Base-by-base conservation (phyloP, 352 stramenopile species). In the Globisporangium viniferum region DNA sequence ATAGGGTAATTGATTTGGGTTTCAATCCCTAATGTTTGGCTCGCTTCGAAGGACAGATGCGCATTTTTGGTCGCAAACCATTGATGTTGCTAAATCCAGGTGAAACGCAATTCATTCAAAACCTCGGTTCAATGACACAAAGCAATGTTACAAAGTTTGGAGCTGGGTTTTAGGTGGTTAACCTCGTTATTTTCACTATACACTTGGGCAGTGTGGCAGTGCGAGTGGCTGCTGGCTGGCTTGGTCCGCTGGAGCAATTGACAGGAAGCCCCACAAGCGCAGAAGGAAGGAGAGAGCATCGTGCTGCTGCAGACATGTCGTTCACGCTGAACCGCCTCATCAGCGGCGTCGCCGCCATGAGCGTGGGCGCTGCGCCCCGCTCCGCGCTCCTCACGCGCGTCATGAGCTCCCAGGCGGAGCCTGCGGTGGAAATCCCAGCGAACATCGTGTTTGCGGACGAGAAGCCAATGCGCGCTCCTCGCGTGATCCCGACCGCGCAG, bases 381-480 rank as follows among this genome's bases (percentile, higher is more conserved):
- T 68, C 64, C 9, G 51, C 73, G 44, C 73, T 70, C 57, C 64
- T 86, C 33, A 62, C 61, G 57, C 82, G 78, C 65, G 60, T 73
- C 46, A 67, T 68, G 18, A 76, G 74, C 61, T 76, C 73, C 70
- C 70, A 88, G 41, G 69, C 69, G 7, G 73, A 74, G 10, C 62
- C 75, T 1, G 64, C 77, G 24, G 64, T 74, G 20, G 68, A 73
- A 35, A 57, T 82, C 59, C 84, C 81, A 20, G 57, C 70, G 33
- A 96, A 96, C 75, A 70, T 96, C 54, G 59, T 81, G 48, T 79
- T 96, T 59, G 88, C 86, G 3, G 71, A 84, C 46, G 85, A 94
- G 71, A 94, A 93, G 76, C 84, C 82, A 0, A 51, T 73, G 76
- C 86, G 79, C 18, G 77, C 74, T 35, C 86, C 86, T 56, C 88